Conservation (phyloP, 371 early-diverging fungal genomes). For the Mortierella sp. region DNA sequence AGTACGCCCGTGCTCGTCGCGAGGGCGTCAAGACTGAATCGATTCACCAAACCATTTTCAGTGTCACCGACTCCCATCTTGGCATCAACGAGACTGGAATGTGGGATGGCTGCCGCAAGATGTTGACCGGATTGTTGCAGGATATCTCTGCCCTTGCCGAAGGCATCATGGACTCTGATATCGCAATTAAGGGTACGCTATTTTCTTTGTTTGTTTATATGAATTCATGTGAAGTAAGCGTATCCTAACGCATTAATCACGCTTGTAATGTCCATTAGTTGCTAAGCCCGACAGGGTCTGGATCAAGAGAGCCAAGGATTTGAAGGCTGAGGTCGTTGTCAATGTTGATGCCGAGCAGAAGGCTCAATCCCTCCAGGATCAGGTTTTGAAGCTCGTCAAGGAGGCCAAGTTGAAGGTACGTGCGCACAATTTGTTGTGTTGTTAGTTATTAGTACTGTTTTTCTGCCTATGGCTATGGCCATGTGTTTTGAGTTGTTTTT, state of each 20-base stretch:
- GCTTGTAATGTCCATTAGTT: conserved; percentile 48
- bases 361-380: conserved; percentile 80
- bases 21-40: conserved; percentile 62
- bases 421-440: neutral
- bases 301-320: conserved; percentile 81
- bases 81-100: conserved; percentile 70
- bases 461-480: too few relatives aligned
- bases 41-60: conserved; percentile 66
- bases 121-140: conserved; percentile 63
- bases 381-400: conserved; percentile 81
- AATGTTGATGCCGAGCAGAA: conserved; percentile 85
- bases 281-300: conserved; percentile 78
- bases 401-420: conserved; percentile 79
- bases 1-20: conserved; percentile 56
- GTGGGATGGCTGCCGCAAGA: conserved; percentile 74
- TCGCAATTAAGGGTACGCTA: conserved; percentile 60
- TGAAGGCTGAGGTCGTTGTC: conserved; percentile 82
- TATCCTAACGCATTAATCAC: neutral
- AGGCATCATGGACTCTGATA: conserved; percentile 48
- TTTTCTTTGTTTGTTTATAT: neutral
- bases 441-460: neutral
- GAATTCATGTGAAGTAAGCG: neutral
- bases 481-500: neutral
- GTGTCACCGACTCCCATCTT: conserved; percentile 66
- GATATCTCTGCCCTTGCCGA: conserved; percentile 62